Evolutionary conservation across 805 yeast species (phyloP), one percentile per base, ranked within the genome.

Genomic region (Wickerhamiella azyma): DNA sequence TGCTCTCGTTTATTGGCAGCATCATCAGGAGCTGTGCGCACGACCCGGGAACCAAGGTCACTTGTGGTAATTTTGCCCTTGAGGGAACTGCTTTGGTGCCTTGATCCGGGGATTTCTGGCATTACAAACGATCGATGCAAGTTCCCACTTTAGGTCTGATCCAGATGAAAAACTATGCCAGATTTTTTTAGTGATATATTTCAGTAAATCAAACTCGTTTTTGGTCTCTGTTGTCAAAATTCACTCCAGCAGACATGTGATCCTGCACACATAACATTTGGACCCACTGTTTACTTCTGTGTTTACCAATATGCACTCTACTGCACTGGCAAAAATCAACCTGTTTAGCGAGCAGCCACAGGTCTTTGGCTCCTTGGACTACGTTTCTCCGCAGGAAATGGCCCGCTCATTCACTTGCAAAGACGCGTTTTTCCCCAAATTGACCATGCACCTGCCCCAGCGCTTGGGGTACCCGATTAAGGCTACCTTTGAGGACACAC

Each of bases 31-130:
- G 24, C 49, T 51, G 53, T 53, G 50, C 55, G 37, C 48, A 46
- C 48, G 8, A 59, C 64, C 36, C 72, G 55, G 2, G 74, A 54
- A 0, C 92, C 95, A 80, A 85, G 75, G 41, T 83, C 92, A 36
- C 69, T 66, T 43, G 73, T 61, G 2, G 77, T 64, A 14, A 86
- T 68, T 49, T 69, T 74, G 3, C 92, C 92, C 7, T 68, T 30
- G 33, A 30, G 33, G 16, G 33, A 30, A 2, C 9, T n/a, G n/a
- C n/a, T 30, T 30, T 30, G 11, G 24, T 21, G 24, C 24, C 24
- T 21, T 21, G 24, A 21, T 21, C 24, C 24, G 2, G 14, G 33
- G 16, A n/a, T 10, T 30, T 30, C 33, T 13, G 33, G 33, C 33
- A 30, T 30, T 30, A 30, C 33, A 21, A 21, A 21, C 24, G 24